Conservation (phyloP, 306 rosid species). For the Parietaria judaica region DNA sequence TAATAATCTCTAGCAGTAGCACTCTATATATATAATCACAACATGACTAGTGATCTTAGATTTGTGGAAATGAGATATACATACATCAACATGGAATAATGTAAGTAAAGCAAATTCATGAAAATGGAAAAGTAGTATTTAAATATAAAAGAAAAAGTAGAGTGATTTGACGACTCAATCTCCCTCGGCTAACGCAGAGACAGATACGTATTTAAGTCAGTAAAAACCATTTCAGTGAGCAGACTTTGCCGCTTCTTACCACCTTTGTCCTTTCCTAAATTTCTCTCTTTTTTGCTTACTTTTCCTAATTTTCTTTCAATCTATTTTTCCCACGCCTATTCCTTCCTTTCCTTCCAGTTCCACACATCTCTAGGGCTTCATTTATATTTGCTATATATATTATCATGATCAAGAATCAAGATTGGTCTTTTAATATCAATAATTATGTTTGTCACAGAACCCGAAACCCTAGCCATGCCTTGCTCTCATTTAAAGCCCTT, state of each 20-base stretch:
- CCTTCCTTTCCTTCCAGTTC: slow-evolving; percentile 11
- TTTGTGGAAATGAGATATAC: too few species aligned
- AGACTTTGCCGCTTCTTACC: slow-evolving; percentile 43
- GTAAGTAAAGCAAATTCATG: slow-evolving; percentile 4
- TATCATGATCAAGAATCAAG: neutral
- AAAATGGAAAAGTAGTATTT: neutral
- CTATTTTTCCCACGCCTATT: slow-evolving; percentile 22
- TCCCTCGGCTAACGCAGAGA: slow-evolving; percentile 59
- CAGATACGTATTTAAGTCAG: slow-evolving; percentile 73
- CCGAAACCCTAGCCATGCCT: slow-evolving; percentile 48
- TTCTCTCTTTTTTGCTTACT: slow-evolving; percentile 42
- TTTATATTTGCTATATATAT: slow-evolving; percentile 5
- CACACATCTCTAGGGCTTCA: slow-evolving; percentile 24
- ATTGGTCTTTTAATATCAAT: too few species aligned
- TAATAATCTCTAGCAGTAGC: too few species aligned
- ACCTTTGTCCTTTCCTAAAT: slow-evolving; percentile 78
- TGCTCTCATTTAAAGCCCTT: slow-evolving; percentile 28
- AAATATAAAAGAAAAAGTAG: slow-evolving; percentile 3
- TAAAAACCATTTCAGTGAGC: slow-evolving; percentile 47
- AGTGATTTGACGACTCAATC: slow-evolving; percentile 90
- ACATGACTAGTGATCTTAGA: too few species aligned
- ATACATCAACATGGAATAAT: neutral
- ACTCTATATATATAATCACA: too few species aligned
- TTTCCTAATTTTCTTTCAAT: slow-evolving; percentile 53
- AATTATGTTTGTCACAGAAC: slow-evolving; percentile 11